These are phyloP conservation scores for Suhomyces canberraensis DNA, from an alignment of 805 yeast genomes.

Conservation along the genomic window DNA sequence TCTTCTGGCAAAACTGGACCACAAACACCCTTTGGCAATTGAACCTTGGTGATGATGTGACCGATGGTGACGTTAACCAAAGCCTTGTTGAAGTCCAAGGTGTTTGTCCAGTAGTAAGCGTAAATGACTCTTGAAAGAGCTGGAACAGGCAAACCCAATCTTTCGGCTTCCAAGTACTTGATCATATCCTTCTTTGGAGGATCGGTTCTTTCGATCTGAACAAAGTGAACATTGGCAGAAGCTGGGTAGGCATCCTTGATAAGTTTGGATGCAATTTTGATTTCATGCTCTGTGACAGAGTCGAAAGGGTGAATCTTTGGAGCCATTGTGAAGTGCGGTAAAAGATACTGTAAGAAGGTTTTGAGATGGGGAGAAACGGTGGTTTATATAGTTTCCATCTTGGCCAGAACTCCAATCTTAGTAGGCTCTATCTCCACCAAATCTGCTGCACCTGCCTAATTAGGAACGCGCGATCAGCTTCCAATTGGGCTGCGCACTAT, in stretches of 20 bases:
- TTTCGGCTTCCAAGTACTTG: constrained; percentile 65
- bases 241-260: constrained; percentile 57
- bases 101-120: constrained; percentile 57
- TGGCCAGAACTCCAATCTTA: too few species aligned
- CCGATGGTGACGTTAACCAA: constrained; percentile 62
- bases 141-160: constrained; percentile 46
- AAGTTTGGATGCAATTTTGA: constrained; percentile 54
- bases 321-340: constrained; percentile 5
- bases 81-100: constrained; percentile 60
- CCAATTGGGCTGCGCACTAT: too few species aligned
- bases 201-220: constrained; percentile 65
- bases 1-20: constrained; percentile 76
- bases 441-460: background rate
- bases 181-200: constrained; percentile 77
- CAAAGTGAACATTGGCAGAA: constrained; percentile 55
- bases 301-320: constrained; percentile 51
- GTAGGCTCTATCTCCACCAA: background rate
- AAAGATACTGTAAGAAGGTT: too few species aligned
- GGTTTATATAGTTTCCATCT: background rate
- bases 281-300: constrained; percentile 55
- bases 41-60: constrained; percentile 55
- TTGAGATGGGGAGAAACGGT: too few species aligned
- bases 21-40: constrained; percentile 57
- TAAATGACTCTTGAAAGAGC: constrained; percentile 66
- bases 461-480: background rate